Evolutionary conservation across 1,139 yeast genomes (phyloP), one percentile per base, ranked within the genome.

Genomic region (Saccharomyces pastorianus): DNA sequence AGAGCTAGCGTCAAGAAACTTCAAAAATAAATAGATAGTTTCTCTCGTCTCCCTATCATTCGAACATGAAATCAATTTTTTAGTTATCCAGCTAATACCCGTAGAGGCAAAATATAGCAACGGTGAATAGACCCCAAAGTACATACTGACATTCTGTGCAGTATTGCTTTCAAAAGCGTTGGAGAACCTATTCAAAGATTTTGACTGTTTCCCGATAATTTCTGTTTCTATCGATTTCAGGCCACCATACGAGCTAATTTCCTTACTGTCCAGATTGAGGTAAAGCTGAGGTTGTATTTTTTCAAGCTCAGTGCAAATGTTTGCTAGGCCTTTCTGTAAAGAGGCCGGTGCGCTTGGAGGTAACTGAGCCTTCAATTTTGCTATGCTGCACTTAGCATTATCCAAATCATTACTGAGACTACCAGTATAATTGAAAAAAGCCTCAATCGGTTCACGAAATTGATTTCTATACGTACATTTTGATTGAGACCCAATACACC

Each of bases 41-140:
- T 55, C 56, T 47, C 55, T 56, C 1, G 54, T 56, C 9, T 48
- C 52, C 11, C 17, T 32, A 26, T 53, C 53, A 38, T 56, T 52
- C 13, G 53, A 32, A 4, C 46, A 28, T 8, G 47, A 47, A 25
- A 57, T 46, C 2, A 59, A 50, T 38, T 52, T 58, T 28, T 54
- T 56, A 20, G 55, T 53, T 20, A 59, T n/a, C 55, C 56, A 56
- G 17, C 57, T 52, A 14, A 58, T 50, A 2, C 61, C 61, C n/a
- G 42, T 48, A 9, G 52, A 47, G 0, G 60, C 46, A 26, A 59
- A 55, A 14, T 47, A 38, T 7, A 51, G 51, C 31, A 56, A 11
- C 5, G 60, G 53, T 1, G 58, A 52, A 34, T 56, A 55, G 13
- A 58, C 25, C 17, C 60, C 61, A 25, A 55, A 56, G 48, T 4